Conservation (phyloP, 176 grass and related monocot species). For the Eleusine indica region DNA sequence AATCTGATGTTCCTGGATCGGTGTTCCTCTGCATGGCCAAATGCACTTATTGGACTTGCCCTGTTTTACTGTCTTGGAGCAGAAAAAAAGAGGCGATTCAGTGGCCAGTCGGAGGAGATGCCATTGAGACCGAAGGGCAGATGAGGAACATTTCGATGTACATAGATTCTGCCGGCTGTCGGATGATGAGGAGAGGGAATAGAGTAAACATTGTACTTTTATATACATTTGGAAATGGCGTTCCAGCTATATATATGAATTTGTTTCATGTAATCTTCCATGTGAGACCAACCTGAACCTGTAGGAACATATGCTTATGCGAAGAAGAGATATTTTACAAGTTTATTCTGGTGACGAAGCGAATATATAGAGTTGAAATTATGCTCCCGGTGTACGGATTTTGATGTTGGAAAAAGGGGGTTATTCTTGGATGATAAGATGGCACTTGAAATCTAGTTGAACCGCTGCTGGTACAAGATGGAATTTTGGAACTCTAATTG, state of each 20-base stretch:
- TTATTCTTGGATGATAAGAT: too few relatives aligned
- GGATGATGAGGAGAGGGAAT: conserved; percentile 30
- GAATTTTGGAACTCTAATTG: too few relatives aligned
- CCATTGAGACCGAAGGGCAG: conserved; percentile 28
- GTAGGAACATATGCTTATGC: too few relatives aligned
- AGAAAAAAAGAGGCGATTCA: conserved; percentile 9
- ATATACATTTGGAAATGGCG: conserved; percentile 27
- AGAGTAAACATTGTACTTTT: conserved; percentile 26
- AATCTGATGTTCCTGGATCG: not conserved
- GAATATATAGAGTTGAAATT: too few relatives aligned
- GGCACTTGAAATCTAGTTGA: too few relatives aligned
- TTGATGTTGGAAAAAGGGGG: too few relatives aligned
- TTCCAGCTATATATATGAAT: conserved; percentile 44
- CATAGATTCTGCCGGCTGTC: conserved; percentile 26
- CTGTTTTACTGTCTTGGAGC: not conserved
- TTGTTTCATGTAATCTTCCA: conserved; percentile 39
- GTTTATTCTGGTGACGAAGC: too few relatives aligned
- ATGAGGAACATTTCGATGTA: conserved; percentile 44
- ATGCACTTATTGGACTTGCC: not conserved
- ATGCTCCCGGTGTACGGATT: too few relatives aligned
- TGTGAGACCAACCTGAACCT: not conserved
- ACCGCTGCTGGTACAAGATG: too few relatives aligned
- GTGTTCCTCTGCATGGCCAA: not conserved
- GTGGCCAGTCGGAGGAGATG: not conserved
- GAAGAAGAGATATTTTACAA: too few relatives aligned